Evolutionary conservation across 2,329 filamentous ascomycete genomes (phyloP), one percentile per base, ranked within the genome.

Genomic region (Xylariales sp.): DNA sequence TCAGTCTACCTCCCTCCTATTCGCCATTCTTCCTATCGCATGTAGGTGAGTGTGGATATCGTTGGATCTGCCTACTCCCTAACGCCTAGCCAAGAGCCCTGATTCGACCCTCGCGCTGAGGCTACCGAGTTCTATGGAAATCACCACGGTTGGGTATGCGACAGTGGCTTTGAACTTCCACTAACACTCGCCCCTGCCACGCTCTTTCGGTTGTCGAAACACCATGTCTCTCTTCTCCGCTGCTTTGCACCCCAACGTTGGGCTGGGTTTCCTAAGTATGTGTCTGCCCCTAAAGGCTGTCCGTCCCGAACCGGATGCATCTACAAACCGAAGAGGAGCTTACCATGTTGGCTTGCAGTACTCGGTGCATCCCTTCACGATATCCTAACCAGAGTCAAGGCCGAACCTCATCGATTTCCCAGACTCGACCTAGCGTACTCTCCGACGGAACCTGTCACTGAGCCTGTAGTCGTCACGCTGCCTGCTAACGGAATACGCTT

Each of bases 361-460:
- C 89, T 99, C 65, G 96, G 96, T 64, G 92, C 93, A 70, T 97
- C 94, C 2, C 87, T 99, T 43, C 94, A 98, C 81, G 93, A 97
- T 77, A 87, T 97, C 75, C 82, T 98, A 68, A 94, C 92, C 34
- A 90, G 93, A 61, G 85, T 98, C 76, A 98, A 97, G 79, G 91
- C 93, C 61, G 93, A 97, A 78, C 93, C 93, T 9, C 89, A 92
- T 73, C 85, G 86, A 5, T 97, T 95, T 80, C 92, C 93, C 3
- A 90, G 91, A 74, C 89, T 98, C 78, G 91, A 97, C 74, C 83
- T 97, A 41, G 86, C 90, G 52, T 97, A 96, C 81, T 93, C 93
- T 34, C 86, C 90, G n/a, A 83, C 87, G 16, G 83, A 89, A 12
- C 95, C 96, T 3, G 86, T 97, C 41, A 85, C 85, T 39, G 88